Evolutionary conservation across 2,329 filamentous ascomycete species (phyloP).

Genomic region (Ceratocystis variospora): DNA sequence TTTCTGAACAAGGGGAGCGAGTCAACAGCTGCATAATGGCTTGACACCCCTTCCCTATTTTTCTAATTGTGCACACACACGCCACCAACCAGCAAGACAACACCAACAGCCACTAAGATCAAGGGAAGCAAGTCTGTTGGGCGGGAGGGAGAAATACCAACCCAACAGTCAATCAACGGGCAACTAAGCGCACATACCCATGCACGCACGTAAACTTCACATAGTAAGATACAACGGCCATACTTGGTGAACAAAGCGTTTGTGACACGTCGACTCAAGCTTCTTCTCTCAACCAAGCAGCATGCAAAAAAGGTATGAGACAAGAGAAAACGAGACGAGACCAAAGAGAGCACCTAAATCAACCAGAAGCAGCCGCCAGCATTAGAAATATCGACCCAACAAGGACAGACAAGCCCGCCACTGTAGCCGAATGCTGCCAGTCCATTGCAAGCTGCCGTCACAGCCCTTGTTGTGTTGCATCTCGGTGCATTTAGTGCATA

Average conservation of each 20-base stretch:
- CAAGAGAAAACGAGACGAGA: background rate
- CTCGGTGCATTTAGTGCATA: background rate
- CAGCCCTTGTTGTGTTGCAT: slow-evolving; percentile 2
- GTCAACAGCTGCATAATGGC: background rate
- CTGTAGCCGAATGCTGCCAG: slow-evolving; percentile 2
- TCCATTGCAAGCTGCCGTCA: background rate
- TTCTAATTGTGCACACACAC: background rate
- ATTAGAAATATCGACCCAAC: slow-evolving; percentile 1
- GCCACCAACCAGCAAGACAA: too few relatives aligned
- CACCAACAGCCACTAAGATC: too few relatives aligned
- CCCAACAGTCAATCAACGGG: too few relatives aligned
- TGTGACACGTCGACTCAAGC: slow-evolving; percentile 3
- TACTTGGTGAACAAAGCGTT: background rate
- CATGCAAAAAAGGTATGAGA: background rate
- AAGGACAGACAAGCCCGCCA: background rate
- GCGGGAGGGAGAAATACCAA: too few relatives aligned
- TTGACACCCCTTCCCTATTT: background rate
- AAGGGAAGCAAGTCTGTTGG: too few relatives aligned
- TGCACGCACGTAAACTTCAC: too few relatives aligned
- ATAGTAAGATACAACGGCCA: background rate
- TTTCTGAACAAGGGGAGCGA: background rate
- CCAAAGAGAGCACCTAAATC: background rate
- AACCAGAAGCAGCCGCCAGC: slow-evolving; percentile 1
- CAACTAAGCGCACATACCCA: too few relatives aligned
- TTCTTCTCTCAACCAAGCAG: background rate